Evolutionary conservation across 371 early-diverging fungal species (phyloP), one percentile per base, ranked within the genome.

Genomic region (Cokeromyces recurvatus): DNA sequence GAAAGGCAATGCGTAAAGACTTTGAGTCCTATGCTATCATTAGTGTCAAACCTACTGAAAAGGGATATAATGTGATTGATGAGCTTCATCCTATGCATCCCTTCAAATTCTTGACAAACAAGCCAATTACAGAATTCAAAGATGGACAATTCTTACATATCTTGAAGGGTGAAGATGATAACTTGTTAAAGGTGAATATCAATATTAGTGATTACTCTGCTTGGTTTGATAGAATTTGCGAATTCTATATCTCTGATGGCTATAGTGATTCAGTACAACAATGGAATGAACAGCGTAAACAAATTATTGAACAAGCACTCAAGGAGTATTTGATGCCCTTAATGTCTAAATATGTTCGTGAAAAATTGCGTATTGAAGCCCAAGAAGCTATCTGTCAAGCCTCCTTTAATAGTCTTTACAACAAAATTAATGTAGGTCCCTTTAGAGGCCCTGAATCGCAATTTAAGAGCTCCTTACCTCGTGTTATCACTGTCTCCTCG

Each of bases 81-180:
- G 81, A 75, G 2, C 66, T 80, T 14, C 94, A 96, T 52, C 85
- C 90, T 75, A 84, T 71, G 80, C 80, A 69, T 46, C 82, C 86
- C 1, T 94, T 90, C 79, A 95, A 96, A 71, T 95, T 83, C 43
- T 57, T 97, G 48, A 60, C 62, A 9, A 78, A 83, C 20, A 95
- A 95, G 59, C 91, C 86, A 2, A 64, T 90, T 8, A 55, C 61
- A 3, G 81, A 66, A 14, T 92, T 93, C 53, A 68, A 59, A 9
- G 80, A 86, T 46, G 86, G 79, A 2, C 84, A 86, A 59, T 91
- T 92, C 56, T 61, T 94, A 22, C 79, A 81, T 38, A 77, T 96
- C 2, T 55, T 86, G 5, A 76, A 85, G 43, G 94, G 91, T 0
- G 95, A 89, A 51, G 48, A 66, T 1, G 84, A 86, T 19, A 91